Evolutionary conservation across 1,139 yeast species (phyloP).

Genomic region (Sugiyamaella sp.): DNA sequence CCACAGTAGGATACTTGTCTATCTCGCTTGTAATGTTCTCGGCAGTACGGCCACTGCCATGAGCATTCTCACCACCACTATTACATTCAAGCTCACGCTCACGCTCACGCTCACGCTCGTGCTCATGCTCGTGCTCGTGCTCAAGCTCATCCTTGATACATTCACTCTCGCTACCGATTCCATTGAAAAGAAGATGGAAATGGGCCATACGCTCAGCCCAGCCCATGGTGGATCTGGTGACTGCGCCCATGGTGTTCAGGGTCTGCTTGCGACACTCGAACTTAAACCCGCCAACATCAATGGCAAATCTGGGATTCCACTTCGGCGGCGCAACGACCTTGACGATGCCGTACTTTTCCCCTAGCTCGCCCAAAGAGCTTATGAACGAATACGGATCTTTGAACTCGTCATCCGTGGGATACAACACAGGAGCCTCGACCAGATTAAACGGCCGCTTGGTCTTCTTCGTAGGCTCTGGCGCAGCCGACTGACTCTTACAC

Average conservation of each 20-base stretch:
- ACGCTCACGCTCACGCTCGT: no score
- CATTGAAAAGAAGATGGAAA: conserved; percentile 37
- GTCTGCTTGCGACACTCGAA: conserved; percentile 60
- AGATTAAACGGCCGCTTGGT: conserved; percentile 40
- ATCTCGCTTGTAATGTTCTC: no score
- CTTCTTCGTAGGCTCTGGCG: conserved; percentile 22
- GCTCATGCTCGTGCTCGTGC: no score
- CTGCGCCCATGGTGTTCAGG: conserved; percentile 49
- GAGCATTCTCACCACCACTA: no score
- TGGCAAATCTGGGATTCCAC: conserved; percentile 47
- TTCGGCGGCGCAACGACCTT: conserved; percentile 61
- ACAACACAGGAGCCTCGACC: conserved; percentile 52
- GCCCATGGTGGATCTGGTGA: conserved; percentile 43
- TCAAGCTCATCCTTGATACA: no score
- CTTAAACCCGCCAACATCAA: conserved; percentile 52
- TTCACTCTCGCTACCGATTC: conserved; percentile 3
- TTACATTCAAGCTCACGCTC: no score
- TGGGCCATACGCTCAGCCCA: conserved; percentile 43
- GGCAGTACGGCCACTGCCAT: no score
- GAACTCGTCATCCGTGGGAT: conserved; percentile 50
- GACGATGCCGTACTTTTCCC: conserved; percentile 67
- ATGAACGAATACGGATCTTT: conserved; percentile 53
- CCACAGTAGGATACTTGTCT: conserved; percentile 37
- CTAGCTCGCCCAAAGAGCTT: conserved; percentile 51
- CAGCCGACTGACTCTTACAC: conserved; percentile 27